phyloP scores from a whole-genome alignment of 371 early-diverging fungal genomes.

The Mucor lusitanicus region DNA sequence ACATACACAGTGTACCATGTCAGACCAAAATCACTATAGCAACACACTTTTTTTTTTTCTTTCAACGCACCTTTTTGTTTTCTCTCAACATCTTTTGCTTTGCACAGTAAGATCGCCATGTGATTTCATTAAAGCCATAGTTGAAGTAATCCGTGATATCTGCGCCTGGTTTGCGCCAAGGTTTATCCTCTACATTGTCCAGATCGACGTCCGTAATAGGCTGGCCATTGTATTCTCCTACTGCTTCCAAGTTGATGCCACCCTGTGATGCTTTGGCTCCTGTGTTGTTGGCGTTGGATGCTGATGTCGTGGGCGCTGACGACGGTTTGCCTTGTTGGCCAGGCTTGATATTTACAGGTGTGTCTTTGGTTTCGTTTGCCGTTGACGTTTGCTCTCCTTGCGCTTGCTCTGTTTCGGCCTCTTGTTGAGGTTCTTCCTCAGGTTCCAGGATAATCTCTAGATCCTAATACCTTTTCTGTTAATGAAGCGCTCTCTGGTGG shows the following conservation, averaged over 20 bases:
- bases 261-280: slow-evolving; percentile 33
- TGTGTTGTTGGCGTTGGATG: slow-evolving; percentile 26
- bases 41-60: slow-evolving; percentile 50
- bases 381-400: slow-evolving; percentile 9
- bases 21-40: not conserved
- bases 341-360: slow-evolving; percentile 67
- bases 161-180: slow-evolving; percentile 97
- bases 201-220: slow-evolving; percentile 87
- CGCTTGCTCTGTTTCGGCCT: slow-evolving; percentile 14
- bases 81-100: slow-evolving; percentile 89
- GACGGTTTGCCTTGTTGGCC: slow-evolving; percentile 40
- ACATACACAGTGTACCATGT: not conserved
- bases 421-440: slow-evolving; percentile 38
- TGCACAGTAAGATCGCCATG: slow-evolving; percentile 91
- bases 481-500: not conserved
- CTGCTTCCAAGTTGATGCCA: slow-evolving; percentile 71
- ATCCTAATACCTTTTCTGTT: slow-evolving; percentile 41
- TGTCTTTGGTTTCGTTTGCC: slow-evolving; percentile 26
- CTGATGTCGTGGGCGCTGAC: slow-evolving; percentile 17
- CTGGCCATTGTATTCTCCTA: slow-evolving; percentile 78
- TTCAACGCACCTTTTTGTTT: slow-evolving; percentile 56
- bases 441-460: slow-evolving; percentile 69
- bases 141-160: slow-evolving; percentile 99
- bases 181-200: slow-evolving; percentile 89
- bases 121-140: slow-evolving; percentile 95